Conservation (phyloP, 1,284 basidiomycete genomes). For the Gymnopus androsaceus region DNA sequence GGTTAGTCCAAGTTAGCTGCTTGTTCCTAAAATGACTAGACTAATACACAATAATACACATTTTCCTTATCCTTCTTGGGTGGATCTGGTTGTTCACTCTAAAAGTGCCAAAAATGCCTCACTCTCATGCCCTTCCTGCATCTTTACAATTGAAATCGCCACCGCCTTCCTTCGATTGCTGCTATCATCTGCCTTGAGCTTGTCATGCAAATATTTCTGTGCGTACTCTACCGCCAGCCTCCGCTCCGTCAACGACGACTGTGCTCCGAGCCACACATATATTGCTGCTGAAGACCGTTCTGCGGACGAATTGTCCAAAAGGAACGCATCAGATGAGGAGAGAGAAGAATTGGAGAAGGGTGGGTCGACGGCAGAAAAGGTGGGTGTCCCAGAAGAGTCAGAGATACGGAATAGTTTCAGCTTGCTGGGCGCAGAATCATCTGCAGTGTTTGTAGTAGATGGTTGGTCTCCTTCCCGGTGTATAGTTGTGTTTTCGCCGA, state of each 20-base stretch:
- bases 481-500: slow-evolving; percentile 34
- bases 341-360: slow-evolving; percentile 35
- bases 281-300: slow-evolving; percentile 43
- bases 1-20: too few relatives aligned
- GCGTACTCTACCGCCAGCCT: slow-evolving; percentile 56
- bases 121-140: slow-evolving; percentile 53
- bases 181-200: slow-evolving; percentile 24
- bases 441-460: not conserved
- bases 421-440: slow-evolving; percentile 15
- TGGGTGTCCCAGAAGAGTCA: slow-evolving; percentile 41
- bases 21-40: not conserved
- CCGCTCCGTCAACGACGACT: slow-evolving; percentile 48
- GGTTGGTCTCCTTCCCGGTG: slow-evolving; percentile 14
- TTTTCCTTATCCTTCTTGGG: too few relatives aligned
- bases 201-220: slow-evolving; percentile 50
- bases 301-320: slow-evolving; percentile 44
- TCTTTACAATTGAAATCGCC: slow-evolving; percentile 48
- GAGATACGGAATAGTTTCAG: slow-evolving; percentile 50
- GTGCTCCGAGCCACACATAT: slow-evolving; percentile 60
- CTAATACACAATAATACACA: not conserved
- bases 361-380: slow-evolving; percentile 39
- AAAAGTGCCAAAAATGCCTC: slow-evolving; percentile 36
- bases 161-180: slow-evolving; percentile 19
- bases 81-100: too few relatives aligned
- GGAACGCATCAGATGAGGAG: slow-evolving; percentile 48